Evolutionary conservation across 805 yeast genomes (phyloP).

Genomic region (Sugiyamaella americana): DNA sequence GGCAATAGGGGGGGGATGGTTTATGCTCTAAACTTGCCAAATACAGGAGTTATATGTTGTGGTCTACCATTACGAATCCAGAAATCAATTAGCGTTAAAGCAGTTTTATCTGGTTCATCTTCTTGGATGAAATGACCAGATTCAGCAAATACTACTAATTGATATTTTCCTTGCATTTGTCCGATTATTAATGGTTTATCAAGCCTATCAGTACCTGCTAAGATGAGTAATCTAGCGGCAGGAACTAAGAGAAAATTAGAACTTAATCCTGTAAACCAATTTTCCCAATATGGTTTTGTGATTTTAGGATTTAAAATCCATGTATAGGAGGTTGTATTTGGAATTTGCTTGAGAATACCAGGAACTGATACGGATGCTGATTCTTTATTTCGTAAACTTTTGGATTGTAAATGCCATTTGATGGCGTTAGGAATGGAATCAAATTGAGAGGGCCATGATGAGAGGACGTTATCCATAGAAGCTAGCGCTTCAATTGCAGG

Average conservation of each 20-base stretch:
- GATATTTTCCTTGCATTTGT: constrained; percentile 96
- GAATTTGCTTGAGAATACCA: constrained; percentile 39
- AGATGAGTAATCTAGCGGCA: constrained; percentile 62
- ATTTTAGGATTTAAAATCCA: constrained; percentile 63
- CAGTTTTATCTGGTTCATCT: constrained; percentile 69
- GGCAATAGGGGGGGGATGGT: no score
- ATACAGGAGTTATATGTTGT: constrained; percentile 27
- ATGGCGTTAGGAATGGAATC: constrained; percentile 51
- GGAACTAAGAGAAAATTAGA: constrained; percentile 42
- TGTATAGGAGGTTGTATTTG: constrained; percentile 22
- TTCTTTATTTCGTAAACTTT: constrained; percentile 45
- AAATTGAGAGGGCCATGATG: constrained; percentile 59
- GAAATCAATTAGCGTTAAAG: constrained; percentile 40
- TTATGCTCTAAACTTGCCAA: constrained; percentile 31
- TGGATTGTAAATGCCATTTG: constrained; percentile 69
- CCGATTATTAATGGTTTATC: constrained; percentile 86
- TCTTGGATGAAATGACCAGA: constrained; percentile 96
- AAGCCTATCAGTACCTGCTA: constrained; percentile 85
- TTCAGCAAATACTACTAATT: constrained; percentile 71
- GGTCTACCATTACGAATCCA: constrained; percentile 32
- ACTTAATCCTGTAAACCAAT: constrained; percentile 76
- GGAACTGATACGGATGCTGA: constrained; percentile 82
- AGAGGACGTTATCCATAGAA: constrained; percentile 62
- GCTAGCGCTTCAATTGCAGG: constrained; percentile 68
- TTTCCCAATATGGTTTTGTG: constrained; percentile 67